A percentile compares a stretch with the other conserved stretches of the same genome.
Conservation (phyloP, 495 filamentous ascomycete species). For the Penicillium simplicissimum region DNA sequence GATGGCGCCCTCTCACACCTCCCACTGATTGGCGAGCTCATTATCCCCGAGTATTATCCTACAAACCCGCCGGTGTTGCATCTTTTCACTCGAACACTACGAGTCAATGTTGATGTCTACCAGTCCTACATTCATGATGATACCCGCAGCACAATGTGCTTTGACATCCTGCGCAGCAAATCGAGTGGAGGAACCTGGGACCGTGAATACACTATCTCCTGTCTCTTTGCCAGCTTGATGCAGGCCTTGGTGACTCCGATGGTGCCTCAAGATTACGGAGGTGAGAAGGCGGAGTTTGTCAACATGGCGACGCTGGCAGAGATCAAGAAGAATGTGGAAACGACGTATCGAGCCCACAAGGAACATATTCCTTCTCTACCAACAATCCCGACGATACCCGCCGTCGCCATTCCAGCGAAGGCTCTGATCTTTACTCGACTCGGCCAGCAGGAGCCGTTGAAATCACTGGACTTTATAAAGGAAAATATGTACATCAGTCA, state of each 20-base stretch:
- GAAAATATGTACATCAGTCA: slow-evolving; percentile 7
- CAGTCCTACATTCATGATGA: background rate
- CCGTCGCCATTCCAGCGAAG: slow-evolving; percentile 1
- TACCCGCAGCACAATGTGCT: slow-evolving; percentile 11
- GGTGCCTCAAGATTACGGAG: slow-evolving; percentile 5
- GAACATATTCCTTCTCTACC: background rate
- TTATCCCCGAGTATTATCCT: slow-evolving; percentile 10
- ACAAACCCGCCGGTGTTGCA: slow-evolving; percentile 7
- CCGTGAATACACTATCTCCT: slow-evolving; percentile 10
- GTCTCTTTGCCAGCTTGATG: slow-evolving; percentile 16
- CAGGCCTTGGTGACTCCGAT: slow-evolving; percentile 11
- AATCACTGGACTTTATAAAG: slow-evolving; percentile 3
- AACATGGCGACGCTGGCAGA: slow-evolving; percentile 5
- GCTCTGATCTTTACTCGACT: slow-evolving; percentile 3
- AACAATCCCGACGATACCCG: background rate
- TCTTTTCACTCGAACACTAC: slow-evolving; percentile 5
- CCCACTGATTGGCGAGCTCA: slow-evolving; percentile 14
- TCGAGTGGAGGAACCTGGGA: slow-evolving; percentile 6
- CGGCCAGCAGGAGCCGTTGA: background rate
- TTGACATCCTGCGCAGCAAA: slow-evolving; percentile 8
- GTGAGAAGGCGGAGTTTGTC: slow-evolving; percentile 5
- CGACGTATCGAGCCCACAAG: background rate
- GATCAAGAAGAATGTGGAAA: background rate
- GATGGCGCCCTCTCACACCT: slow-evolving; percentile 15
- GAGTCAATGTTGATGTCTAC: slow-evolving; percentile 6